Evolutionary conservation across 2,329 filamentous ascomycete genomes (phyloP).

Genomic region (Fusarium guadeloupense): DNA sequence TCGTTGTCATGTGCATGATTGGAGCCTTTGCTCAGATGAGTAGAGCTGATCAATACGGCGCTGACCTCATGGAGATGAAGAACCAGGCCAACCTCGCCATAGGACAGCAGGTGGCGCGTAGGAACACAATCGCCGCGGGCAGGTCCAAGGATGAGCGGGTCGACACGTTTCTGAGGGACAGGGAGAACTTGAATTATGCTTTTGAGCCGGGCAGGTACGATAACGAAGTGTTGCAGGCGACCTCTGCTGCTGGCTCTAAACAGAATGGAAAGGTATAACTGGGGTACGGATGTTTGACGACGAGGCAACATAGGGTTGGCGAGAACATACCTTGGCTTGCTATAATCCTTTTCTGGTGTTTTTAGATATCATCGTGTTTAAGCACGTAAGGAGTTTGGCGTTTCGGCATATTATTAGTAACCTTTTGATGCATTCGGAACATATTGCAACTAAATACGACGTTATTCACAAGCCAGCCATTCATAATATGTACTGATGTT

Average conservation of each 20-base stretch:
- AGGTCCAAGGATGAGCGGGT: constrained; percentile 73
- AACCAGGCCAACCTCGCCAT: constrained; percentile 73
- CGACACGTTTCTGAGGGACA: constrained; percentile 77
- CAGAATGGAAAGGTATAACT: constrained; percentile 2
- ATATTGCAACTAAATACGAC: not conserved
- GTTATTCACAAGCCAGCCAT: not conserved
- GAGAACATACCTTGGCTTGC: constrained; percentile 16
- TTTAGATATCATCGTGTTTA: constrained; percentile 11
- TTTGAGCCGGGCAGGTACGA: constrained; percentile 48
- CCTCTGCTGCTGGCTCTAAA: constrained; percentile 8
- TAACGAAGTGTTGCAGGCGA: constrained; percentile 14
- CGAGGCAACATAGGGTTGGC: constrained; percentile 17
- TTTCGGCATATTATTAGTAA: not conserved
- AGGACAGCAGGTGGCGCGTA: constrained; percentile 64
- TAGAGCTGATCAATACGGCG: constrained; percentile 70
- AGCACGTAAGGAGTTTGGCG: constrained; percentile 30
- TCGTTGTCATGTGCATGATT: constrained; percentile 74
- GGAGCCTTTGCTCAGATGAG: constrained; percentile 78
- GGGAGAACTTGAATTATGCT: constrained; percentile 61
- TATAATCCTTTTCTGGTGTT: not conserved
- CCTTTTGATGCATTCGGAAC: not conserved
- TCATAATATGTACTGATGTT: too few relatives aligned
- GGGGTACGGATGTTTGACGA: not conserved
- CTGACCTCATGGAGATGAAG: constrained; percentile 71
- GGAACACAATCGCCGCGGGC: constrained; percentile 61